Base-by-base conservation (phyloP, 305 asterid species). In the Salvia sclarea region DNA sequence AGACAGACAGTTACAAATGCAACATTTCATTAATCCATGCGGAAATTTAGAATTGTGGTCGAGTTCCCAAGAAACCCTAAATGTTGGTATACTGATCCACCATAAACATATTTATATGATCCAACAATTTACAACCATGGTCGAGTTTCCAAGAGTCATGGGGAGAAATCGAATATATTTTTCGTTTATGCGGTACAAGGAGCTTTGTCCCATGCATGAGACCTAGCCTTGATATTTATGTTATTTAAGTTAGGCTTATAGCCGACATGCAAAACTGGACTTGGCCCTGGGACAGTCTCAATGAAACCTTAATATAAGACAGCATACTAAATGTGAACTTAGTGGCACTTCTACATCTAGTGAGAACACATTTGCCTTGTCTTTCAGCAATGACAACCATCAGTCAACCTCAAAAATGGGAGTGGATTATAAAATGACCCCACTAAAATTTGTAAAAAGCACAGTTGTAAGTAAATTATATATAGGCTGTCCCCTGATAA, bases 41-140 rank as follows among this genome's bases (percentile, higher is more conserved):
- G n/a, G n/a, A n/a, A n/a, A n/a, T n/a, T n/a, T n/a, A n/a, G n/a
- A n/a, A n/a, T n/a, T n/a, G n/a, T n/a, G n/a, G n/a, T n/a, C n/a
- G n/a, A n/a, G n/a, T n/a, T n/a, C n/a, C n/a, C n/a, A n/a, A n/a
- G 8, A 20, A 70, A 54, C 41, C 58, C 62, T 44, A 54, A 9
- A 63, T 9, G 57, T 40, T 28, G 12, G 28, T 57, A 40, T 11
- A 37, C 17, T 12, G 14, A 53, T 44, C 33, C 48, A 41, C 22
- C 60, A 50, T 10, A 18, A 41, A 24, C 45, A 60, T 9, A 31
- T 22, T 52, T 41, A 41, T 66, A 2, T 10, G 20, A 52, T 60
- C 59, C 44, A 25, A 74, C 59, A 17, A n/a, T 18, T 11, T 44
- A 21, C 10, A 28, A 59, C 16, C 16, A 5, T 43, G 25, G 9